Conservation (phyloP, 2,329 filamentous ascomycete genomes). For the Colletotrichum cereale region DNA sequence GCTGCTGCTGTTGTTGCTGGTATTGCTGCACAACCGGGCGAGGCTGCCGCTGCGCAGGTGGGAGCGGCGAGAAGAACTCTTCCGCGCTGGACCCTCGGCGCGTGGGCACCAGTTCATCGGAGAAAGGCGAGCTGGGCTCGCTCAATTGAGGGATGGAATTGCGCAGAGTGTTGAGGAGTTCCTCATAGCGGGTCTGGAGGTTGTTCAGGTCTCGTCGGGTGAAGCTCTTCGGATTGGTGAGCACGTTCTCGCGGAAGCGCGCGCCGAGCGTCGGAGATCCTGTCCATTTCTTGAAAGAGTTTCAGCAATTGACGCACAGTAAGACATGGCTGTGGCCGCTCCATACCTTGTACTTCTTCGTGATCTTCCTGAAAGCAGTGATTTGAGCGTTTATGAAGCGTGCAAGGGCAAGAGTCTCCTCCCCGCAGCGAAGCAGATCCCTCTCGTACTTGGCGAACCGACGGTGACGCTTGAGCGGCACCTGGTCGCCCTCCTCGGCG, state of each 20-base stretch:
- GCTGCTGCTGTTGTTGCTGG: constrained; percentile 48
- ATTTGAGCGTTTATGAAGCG: constrained; percentile 81
- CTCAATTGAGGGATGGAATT: constrained; percentile 57
- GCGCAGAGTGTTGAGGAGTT: constrained; percentile 62
- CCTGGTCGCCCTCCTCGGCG: constrained; percentile 49
- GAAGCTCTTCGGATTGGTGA: constrained; percentile 78
- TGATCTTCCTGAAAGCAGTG: constrained; percentile 82
- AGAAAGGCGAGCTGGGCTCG: constrained; percentile 55
- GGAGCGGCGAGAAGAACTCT: constrained; percentile 32
- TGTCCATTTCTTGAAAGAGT: constrained; percentile 78
- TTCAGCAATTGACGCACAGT: constrained; percentile 6
- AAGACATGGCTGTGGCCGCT: not conserved
- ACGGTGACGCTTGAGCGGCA: constrained; percentile 62
- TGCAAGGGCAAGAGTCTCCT: constrained; percentile 77
- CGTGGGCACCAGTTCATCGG: constrained; percentile 44
- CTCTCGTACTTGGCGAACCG: constrained; percentile 67
- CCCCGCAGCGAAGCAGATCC: constrained; percentile 69
- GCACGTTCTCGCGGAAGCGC: constrained; percentile 75
- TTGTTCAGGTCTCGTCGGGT: constrained; percentile 72
- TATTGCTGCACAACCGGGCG: constrained; percentile 43
- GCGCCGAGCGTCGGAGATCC: constrained; percentile 74
- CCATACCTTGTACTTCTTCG: constrained; percentile 84
- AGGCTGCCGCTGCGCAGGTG: constrained; percentile 41
- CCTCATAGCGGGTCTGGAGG: constrained; percentile 64
- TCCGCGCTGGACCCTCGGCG: constrained; percentile 36